Base-by-base conservation (phyloP, 768 basidiomycete species). In the Suillus decipiens region DNA sequence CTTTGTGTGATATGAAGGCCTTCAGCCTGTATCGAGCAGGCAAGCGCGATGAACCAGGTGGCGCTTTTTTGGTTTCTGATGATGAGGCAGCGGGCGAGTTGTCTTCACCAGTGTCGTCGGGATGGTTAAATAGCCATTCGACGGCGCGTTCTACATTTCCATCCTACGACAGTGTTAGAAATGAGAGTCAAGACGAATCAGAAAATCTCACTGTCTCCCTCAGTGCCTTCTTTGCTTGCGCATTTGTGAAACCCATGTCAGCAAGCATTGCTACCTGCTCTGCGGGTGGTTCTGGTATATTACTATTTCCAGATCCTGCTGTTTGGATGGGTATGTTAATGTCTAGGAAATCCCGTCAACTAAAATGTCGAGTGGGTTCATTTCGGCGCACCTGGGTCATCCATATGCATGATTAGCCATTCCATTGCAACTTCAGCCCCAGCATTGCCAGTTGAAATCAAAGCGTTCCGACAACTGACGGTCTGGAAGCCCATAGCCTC, bases 1-100 rank as follows among this genome's bases (percentile, higher is more conserved):
- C 96, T 71, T 97, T 99, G 80, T 99, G 96, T 57, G 95, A 97
- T 70, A 99, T 88, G 79, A 99, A 99, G 10, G 93, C 95, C 72
- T 95, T 92, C 34, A 99, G 84, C 34, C 80, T 79, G 78, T 93
- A 99, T 15, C 78, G 77, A 6, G 89, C 94, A 0, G 96, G 96
- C 0, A 94, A 80, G 2, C 70, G 68, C 3, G 78, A 77, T 34
- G 86, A 82, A 24, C 93, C 93, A 5, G 81, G 79, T 0, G 75
- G 74, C 0, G 78, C 61, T 39, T 67, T 66, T 37, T 28, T 43
- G 7, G 75, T 42, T 8, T 74, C 55, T 12, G 69, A 63, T 12
- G 59, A 59, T 2, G 75, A 48, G 9, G 75, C 54, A 2, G 72
- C 64, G 8, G 77, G 60, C 0, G 75, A 63, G 7, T 74, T 65